Evolutionary conservation across 306 rosid species (phyloP).

Genomic region (Delonix regia): DNA sequence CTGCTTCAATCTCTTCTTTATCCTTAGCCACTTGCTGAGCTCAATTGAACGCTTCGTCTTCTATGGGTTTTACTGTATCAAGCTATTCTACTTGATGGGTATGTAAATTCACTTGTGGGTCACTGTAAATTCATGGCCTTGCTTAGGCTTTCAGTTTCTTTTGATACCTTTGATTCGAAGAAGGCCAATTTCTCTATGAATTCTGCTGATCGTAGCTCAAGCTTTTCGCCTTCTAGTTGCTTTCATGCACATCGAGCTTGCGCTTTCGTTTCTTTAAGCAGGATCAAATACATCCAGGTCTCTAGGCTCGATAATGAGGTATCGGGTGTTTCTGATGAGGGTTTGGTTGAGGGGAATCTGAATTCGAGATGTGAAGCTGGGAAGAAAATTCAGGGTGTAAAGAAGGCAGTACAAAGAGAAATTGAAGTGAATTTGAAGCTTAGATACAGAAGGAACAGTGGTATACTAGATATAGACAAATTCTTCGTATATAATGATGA

Average conservation of each 20-base stretch:
- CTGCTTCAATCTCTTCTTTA: not conserved
- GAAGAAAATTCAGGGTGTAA: slow-evolving; percentile 34
- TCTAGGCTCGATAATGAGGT: slow-evolving; percentile 42
- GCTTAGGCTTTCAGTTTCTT: slow-evolving; percentile 51
- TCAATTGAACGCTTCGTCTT: not conserved
- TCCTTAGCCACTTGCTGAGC: not conserved
- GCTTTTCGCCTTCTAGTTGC: slow-evolving; percentile 27
- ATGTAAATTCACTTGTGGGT: not conserved
- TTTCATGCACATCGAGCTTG: slow-evolving; percentile 44
- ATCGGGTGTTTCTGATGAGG: slow-evolving; percentile 33
- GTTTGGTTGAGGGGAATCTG: slow-evolving; percentile 30
- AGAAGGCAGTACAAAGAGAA: slow-evolving; percentile 34
- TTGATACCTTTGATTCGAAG: slow-evolving; percentile 56
- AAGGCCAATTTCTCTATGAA: slow-evolving; percentile 34
- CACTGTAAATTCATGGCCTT: slow-evolving; percentile 58
- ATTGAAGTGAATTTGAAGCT: slow-evolving; percentile 39
- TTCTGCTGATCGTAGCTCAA: slow-evolving; percentile 33
- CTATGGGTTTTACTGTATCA: not conserved
- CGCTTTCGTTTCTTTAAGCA: slow-evolving; percentile 41
- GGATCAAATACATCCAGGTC: slow-evolving; percentile 43
- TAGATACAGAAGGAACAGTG: slow-evolving; percentile 36
- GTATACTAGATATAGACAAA: slow-evolving; percentile 43
- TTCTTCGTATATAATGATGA: slow-evolving; percentile 47
- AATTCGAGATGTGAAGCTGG: slow-evolving; percentile 36
- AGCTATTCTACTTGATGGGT: not conserved